Percentiles rank a stretch among this genome's conserved stretches.
Evolutionary conservation across 202 grass and related monocot species (phyloP).

Genomic region (Cymbopogon flexuosus): DNA sequence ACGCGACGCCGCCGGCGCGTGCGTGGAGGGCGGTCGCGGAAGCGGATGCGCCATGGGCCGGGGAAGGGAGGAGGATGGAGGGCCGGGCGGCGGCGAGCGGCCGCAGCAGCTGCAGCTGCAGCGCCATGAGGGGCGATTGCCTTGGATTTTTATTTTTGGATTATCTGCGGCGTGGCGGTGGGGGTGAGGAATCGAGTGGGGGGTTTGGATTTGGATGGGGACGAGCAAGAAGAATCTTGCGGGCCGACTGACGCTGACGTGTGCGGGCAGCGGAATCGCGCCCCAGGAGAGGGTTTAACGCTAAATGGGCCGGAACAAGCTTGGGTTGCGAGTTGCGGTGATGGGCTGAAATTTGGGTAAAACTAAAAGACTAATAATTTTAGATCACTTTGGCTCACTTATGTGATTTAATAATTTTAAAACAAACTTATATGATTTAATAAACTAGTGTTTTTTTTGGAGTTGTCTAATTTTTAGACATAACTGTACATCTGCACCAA

Average conservation of each 20-base stretch:
- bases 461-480: too few relatives aligned
- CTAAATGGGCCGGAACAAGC: not conserved
- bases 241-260: not conserved
- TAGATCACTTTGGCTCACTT: too few relatives aligned
- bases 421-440: too few relatives aligned
- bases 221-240: constrained; percentile 34
- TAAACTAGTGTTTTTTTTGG: too few relatives aligned
- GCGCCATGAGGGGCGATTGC: constrained; percentile 32
- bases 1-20: constrained; percentile 38
- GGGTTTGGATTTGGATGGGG: constrained; percentile 31
- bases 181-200: constrained; percentile 4
- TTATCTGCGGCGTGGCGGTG: constrained; percentile 35
- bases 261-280: constrained; percentile 2
- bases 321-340: not conserved
- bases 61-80: not conserved
- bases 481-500: too few relatives aligned
- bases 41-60: not conserved
- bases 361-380: too few relatives aligned
- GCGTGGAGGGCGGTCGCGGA: not conserved
- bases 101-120: constrained; percentile 26
- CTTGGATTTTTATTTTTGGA: constrained; percentile 33
- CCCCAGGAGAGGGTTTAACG: constrained; percentile 17
- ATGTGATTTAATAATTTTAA: too few relatives aligned
- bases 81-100: constrained; percentile 3
- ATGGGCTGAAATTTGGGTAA: not conserved